These are phyloP conservation scores for Selaginella moellendorffii DNA, from an alignment of 75 land plant species.

Conservation along the genomic window DNA sequence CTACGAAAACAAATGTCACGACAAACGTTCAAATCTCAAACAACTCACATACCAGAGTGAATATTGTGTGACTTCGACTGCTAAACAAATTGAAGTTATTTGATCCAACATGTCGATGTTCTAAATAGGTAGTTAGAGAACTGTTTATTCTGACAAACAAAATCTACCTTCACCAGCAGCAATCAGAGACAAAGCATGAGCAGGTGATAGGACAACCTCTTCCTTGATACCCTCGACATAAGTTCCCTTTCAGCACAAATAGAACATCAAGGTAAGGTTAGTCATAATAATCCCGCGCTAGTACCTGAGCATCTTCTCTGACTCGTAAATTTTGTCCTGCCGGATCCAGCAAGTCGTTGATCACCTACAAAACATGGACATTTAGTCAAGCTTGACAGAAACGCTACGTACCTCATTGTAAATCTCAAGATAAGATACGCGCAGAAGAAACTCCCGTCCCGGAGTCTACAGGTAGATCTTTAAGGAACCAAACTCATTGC, in stretches of 20 bases:
- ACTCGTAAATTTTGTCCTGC: slow-evolving; percentile 60
- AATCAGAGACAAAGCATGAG: background rate
- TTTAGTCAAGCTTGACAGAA: slow-evolving; percentile 2
- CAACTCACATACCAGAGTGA: slow-evolving; percentile 52
- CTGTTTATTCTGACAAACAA: no score
- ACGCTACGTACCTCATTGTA: slow-evolving; percentile 33
- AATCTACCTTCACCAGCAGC: slow-evolving; percentile 10
- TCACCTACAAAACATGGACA: slow-evolving; percentile 40
- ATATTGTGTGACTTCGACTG: slow-evolving; percentile 86
- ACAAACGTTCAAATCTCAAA: no score
- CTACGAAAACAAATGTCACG: no score
- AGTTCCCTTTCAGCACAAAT: background rate
- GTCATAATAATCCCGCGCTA: background rate
- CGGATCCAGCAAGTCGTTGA: slow-evolving; percentile 73
- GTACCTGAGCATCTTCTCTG: slow-evolving; percentile 68
- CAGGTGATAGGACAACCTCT: background rate
- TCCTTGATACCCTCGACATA: background rate
- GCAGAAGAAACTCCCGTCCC: slow-evolving; percentile 38
- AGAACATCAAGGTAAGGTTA: background rate
- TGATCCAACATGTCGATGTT: slow-evolving; percentile 91
- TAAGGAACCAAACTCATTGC: background rate
- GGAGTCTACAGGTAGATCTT: slow-evolving; percentile 24
- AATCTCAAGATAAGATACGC: slow-evolving; percentile 43
- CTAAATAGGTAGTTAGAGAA: no score
- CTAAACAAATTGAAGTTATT: slow-evolving; percentile 77